Evolutionary conservation across 306 rosid species (phyloP).

Genomic region (Lathyrus tuberosus): DNA sequence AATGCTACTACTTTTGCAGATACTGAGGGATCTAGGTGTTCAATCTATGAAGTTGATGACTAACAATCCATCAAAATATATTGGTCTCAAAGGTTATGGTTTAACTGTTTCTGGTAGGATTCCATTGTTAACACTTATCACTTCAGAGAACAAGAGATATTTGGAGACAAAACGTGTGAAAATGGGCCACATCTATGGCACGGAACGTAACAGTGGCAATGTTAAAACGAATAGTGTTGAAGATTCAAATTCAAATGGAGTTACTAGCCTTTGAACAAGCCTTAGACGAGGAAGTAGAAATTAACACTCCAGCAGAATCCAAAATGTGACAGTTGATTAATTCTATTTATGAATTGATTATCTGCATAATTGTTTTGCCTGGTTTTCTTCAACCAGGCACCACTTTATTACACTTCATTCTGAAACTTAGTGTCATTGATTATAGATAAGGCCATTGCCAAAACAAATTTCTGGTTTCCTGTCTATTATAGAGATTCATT

Average conservation of each 20-base stretch:
- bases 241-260: slow-evolving; percentile 25
- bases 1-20: slow-evolving; percentile 52
- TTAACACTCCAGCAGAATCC: slow-evolving; percentile 1
- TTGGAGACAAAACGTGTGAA: slow-evolving; percentile 75
- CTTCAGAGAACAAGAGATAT: slow-evolving; percentile 74
- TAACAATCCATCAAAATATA: slow-evolving; percentile 82
- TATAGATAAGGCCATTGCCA: slow-evolving; percentile 15
- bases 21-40: slow-evolving; percentile 76
- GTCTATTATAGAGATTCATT: too few relatives aligned
- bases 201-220: slow-evolving; percentile 39
- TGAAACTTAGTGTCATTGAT: slow-evolving; percentile 5
- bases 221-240: slow-evolving; percentile 6
- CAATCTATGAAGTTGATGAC: slow-evolving; percentile 89
- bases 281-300: neutral
- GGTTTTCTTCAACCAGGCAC: slow-evolving; percentile 11
- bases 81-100: slow-evolving; percentile 86
- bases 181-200: slow-evolving; percentile 74
- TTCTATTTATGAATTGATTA: slow-evolving; percentile 15
- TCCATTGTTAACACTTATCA: slow-evolving; percentile 69
- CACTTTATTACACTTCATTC: neutral
- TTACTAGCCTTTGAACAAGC: slow-evolving; percentile 23
- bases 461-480: too few relatives aligned
- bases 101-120: slow-evolving; percentile 73
- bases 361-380: slow-evolving; percentile 25
- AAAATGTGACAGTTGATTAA: neutral